Conservation (phyloP, 768 basidiomycete genomes). For the Rhodosporidiobolus sp. region DNA sequence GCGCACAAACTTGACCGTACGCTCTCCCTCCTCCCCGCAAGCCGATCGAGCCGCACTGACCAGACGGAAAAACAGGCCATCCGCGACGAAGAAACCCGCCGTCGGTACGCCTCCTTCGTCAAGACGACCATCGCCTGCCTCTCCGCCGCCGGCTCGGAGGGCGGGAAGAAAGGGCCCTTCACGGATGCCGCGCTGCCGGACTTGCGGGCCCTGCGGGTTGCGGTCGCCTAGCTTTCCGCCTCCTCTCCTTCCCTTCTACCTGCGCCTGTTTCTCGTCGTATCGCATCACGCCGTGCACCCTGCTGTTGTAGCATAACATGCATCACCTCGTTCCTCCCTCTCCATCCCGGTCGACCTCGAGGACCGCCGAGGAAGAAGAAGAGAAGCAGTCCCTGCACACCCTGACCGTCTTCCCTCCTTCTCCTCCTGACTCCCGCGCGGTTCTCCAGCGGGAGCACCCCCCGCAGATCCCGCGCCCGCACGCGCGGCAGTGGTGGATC, state of each 20-base stretch:
- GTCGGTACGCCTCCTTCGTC: slow-evolving; percentile 8
- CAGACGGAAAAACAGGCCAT: background rate
- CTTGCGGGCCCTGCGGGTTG: background rate
- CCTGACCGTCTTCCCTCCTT: background rate
- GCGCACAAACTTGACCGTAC: slow-evolving; percentile 27
- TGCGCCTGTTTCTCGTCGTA: background rate
- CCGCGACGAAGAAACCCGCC: slow-evolving; percentile 1
- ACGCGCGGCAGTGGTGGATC: background rate
- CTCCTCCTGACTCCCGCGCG: background rate
- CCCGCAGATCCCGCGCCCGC: background rate
- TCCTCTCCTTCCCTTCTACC: background rate
- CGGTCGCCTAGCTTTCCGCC: background rate
- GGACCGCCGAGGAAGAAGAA: too few species aligned
- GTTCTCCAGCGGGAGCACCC: background rate
- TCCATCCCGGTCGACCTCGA: background rate
- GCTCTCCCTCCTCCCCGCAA: background rate
- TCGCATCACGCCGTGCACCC: background rate
- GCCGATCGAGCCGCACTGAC: background rate
- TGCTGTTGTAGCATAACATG: background rate
- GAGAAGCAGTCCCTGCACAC: background rate
- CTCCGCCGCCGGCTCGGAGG: background rate
- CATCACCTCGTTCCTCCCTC: background rate
- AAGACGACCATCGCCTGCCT: slow-evolving; percentile 6
- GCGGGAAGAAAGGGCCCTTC: slow-evolving; percentile 8
- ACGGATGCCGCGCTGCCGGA: slow-evolving; percentile 22